Base-by-base conservation (phyloP, 495 filamentous ascomycete genomes). In the Elaphomyces granulatus region DNA sequence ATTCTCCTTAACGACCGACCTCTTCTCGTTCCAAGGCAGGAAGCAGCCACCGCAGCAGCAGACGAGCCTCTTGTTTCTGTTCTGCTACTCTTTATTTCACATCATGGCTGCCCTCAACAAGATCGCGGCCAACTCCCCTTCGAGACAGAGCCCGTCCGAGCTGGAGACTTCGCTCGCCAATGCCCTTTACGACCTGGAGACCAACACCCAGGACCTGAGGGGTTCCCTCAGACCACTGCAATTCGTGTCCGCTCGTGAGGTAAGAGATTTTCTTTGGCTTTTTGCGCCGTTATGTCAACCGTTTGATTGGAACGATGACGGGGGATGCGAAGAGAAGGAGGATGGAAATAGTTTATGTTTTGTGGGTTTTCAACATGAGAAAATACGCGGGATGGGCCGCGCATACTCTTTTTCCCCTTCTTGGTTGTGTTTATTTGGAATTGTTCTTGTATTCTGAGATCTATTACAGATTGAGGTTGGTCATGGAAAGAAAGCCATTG, bases 401-500 rank as follows among this genome's bases (percentile, higher is more conserved):
- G n/a, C n/a, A n/a, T n/a, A n/a, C n/a, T n/a, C n/a, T 34, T 10
- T 20, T 28, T 15, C 12, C 32, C 15, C 44, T 43, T 34, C 35
- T 32, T 26, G 17, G 45, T 39, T 40, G 33, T 38, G 40, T 36
- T 31, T 31, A 26, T n/a, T 39, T 31, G 37, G 21, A 30, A 21
- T 15, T 20, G 16, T 47, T 49, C 55, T 59, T 45, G 56, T 47
- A 50, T 49, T 20, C 23, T 40, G 36, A n/a, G n/a, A n/a, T 42
- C 35, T 20, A 36, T 54, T 58, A 60, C 68, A 94, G 90, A 83
- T 98, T 70, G 90, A 98, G 74, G 90, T 95, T 67, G 88, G 88
- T 71, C 86, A 94, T 72, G 90, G 90, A 78, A 94, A 93, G 77
- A 98, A 98, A 77, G 90, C 90, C 53, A 95, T 98, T 70, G 85